Base-by-base conservation (phyloP, 2,329 filamentous ascomycete genomes). In the Fusarium abutilonis region DNA sequence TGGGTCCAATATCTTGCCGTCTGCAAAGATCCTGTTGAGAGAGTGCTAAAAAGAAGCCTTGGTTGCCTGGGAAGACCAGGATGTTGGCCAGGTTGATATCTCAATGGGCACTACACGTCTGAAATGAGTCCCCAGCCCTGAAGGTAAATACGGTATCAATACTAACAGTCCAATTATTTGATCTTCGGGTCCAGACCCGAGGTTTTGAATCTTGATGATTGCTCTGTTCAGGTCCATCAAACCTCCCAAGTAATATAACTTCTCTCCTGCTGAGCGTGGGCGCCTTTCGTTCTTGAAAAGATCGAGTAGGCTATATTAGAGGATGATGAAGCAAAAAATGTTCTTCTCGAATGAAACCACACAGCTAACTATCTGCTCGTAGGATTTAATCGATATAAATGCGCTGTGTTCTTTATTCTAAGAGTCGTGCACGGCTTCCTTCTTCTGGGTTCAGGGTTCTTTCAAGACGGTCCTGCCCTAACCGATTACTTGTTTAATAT, bases 11-110 rank as follows among this genome's bases (percentile, higher is more conserved):
- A 48, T 10, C 2, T 29, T n/a, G 0, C 19, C 11, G 1, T 57
- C 40, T 6, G 4, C 4, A 10, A 65, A 45, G 10, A 62, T 45
- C 3, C 6, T 19, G 15, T 59, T 44, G 0, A 66, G 45, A 0
- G 26, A 31, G 1, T 21, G 3, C 11, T 47, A 45, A 19, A 2
- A 52, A 54, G 0, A 15, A 5, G 11, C 23, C 54, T 3, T 36
- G 1, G 3, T 11, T 13, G 4, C 40, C 53, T 0, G 39, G 17
- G 2, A 60, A 66, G 2, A 66, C 47, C 1, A 66, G 14, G 1
- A 66, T 60, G 2, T 66, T 66, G 6, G 23, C 35, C 2, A 62
- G 62, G 2, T 60, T 66, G 8, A 66, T 63, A 1, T 66, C 63
- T 4, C 63, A 52, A 14, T 66, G 63, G 13, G 51, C 48, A 47